Evolutionary conservation across 2,329 filamentous ascomycete species (phyloP).

Genomic region (Ceratocystis alfenasii): DNA sequence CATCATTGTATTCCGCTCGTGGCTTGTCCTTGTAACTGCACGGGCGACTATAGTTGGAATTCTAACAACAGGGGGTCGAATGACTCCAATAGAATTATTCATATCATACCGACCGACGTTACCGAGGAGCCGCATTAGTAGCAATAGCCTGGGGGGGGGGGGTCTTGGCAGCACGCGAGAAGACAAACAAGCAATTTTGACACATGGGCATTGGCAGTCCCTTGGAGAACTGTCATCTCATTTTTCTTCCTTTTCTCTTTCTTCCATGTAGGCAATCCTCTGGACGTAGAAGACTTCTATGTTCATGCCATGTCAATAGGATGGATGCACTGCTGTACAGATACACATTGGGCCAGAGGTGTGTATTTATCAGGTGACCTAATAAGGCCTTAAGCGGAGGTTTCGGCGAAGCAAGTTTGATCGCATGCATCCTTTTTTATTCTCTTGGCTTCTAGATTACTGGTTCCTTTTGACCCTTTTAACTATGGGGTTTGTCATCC

Average conservation of each 20-base stretch:
- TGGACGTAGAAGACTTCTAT: neutral
- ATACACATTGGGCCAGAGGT: slow-evolving; percentile 1
- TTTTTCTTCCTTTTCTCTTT: neutral
- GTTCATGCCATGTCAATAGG: neutral
- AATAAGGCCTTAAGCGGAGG: neutral
- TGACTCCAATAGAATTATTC: neutral
- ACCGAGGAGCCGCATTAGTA: neutral
- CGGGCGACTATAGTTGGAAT: neutral
- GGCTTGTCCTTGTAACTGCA: neutral
- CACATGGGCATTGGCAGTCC: neutral
- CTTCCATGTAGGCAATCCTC: neutral
- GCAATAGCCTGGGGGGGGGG: neutral
- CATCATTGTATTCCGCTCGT: neutral
- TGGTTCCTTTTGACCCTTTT: neutral
- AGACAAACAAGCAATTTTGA: neutral
- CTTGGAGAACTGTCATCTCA: neutral
- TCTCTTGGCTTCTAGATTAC: neutral
- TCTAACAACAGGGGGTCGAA: neutral
- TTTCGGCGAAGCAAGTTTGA: slow-evolving; percentile 6
- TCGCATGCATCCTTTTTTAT: neutral
- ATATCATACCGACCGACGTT: neutral
- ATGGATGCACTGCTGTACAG: neutral
- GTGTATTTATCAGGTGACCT: neutral
- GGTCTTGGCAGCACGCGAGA: neutral
- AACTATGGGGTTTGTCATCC: no score